Percentiles rank a stretch among this genome's conserved stretches.
Conservation (phyloP, 257 asterid genomes). For the Lantana camara region DNA sequence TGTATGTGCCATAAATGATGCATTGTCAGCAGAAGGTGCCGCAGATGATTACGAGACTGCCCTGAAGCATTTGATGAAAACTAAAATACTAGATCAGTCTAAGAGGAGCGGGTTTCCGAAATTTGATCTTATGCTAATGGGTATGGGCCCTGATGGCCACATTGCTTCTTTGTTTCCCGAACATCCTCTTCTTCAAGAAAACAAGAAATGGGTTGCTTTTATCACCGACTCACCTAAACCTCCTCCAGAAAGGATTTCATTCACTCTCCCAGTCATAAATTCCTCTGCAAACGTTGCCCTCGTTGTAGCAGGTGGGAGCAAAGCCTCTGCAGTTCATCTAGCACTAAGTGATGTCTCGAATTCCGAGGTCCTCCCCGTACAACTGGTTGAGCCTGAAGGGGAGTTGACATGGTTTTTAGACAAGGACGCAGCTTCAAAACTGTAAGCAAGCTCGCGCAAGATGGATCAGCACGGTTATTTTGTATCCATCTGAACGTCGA, state of each 20-base stretch:
- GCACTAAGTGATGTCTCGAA: constrained; percentile 56
- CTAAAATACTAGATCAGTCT: constrained; percentile 52
- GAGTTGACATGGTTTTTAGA: constrained; percentile 85
- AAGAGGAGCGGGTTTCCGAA: constrained; percentile 65
- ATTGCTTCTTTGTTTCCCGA: constrained; percentile 90
- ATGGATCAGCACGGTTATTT: neutral
- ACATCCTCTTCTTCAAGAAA: constrained; percentile 74
- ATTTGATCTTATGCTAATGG: constrained; percentile 87
- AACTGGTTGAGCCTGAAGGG: constrained; percentile 78
- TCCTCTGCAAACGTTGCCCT: constrained; percentile 78
- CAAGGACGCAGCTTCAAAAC: constrained; percentile 86
- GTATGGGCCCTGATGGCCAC: constrained; percentile 99
- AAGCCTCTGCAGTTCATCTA: constrained; percentile 59
- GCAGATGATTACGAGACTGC: constrained; percentile 88
- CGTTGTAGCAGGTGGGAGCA: constrained; percentile 74
- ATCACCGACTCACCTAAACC: constrained; percentile 95
- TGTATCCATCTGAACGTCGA: constrained; percentile 5
- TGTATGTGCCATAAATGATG: constrained; percentile 82
- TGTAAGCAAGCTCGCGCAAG: constrained; percentile 36
- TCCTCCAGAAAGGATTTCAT: constrained; percentile 84
- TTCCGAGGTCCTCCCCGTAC: constrained; percentile 69
- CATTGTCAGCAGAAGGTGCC: constrained; percentile 86
- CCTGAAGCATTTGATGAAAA: constrained; percentile 70
- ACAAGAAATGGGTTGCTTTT: constrained; percentile 77
- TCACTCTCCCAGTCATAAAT: constrained; percentile 87